Percentiles rank a stretch among this genome's conserved stretches.
phyloP scores from a whole-genome alignment of 2,329 filamentous ascomycete species.

The Eurotiales sp. region DNA sequence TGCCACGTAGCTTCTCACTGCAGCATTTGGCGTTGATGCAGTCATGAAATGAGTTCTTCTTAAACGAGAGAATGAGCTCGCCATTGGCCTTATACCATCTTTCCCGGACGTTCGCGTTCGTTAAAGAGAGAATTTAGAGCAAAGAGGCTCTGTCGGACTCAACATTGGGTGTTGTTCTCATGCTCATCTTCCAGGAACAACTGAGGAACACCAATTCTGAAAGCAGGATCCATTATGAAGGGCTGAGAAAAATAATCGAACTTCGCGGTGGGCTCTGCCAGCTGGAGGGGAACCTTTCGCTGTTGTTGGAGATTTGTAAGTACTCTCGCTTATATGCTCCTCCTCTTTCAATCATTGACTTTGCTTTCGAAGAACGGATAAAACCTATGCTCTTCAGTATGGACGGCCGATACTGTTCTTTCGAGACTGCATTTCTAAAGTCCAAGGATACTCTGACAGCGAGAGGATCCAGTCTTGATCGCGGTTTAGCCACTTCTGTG shows the following conservation, averaged over 20 bases:
- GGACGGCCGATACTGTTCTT: too few relatives aligned
- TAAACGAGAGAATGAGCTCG: background rate
- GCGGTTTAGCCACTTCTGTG: too few relatives aligned
- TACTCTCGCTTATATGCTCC: too few relatives aligned
- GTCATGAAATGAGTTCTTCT: conserved; percentile 3
- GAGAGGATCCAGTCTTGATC: too few relatives aligned
- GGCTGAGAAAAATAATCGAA: conserved; percentile 4
- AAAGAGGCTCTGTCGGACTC: conserved; percentile 12
- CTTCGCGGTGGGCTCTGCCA: conserved; percentile 3
- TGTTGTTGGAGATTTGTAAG: conserved; percentile 12
- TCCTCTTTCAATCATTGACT: too few relatives aligned
- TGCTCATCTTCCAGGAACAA: conserved; percentile 13
- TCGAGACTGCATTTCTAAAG: too few relatives aligned
- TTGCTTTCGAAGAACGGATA: too few relatives aligned
- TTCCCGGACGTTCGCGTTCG: conserved; percentile 5
- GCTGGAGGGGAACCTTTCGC: background rate
- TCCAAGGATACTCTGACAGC: too few relatives aligned
- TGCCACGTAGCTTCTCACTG: conserved; percentile 9
- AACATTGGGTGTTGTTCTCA: conserved; percentile 7
- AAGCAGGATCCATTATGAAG: conserved; percentile 9
- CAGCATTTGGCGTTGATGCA: conserved; percentile 6
- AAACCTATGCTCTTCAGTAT: too few relatives aligned
- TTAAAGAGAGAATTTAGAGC: conserved; percentile 5
- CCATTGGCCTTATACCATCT: conserved; percentile 8
- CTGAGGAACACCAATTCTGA: background rate